Evolutionary conservation across 2,329 filamentous ascomycete genomes (phyloP), one percentile per base, ranked within the genome.

Genomic region (Microdochium nivale): DNA sequence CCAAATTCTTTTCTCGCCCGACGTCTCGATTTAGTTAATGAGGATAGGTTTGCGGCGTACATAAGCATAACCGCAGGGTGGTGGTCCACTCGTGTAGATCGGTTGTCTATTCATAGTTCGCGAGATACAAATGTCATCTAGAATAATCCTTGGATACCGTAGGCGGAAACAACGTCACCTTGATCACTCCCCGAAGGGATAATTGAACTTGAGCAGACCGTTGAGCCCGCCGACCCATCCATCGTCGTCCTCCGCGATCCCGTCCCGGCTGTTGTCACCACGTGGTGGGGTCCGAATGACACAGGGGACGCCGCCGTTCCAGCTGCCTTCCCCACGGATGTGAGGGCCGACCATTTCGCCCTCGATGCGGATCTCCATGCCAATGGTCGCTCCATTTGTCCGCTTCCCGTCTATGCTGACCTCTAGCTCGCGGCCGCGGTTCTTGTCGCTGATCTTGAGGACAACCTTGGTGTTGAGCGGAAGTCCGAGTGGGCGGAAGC

Each of bases 161-260:
- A n/a, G n/a, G n/a, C n/a, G n/a, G n/a, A n/a, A n/a, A n/a, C n/a
- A n/a, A n/a, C n/a, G n/a, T n/a, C 27, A 40, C 14, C 14, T 16
- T 5, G 7, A 16, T 44, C 40, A 44, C 61, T 87, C 86, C 1
- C 94, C 94, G 75, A 97, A 97, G 0, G 92, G 91, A 70, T 96
- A 89, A 67, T 99, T 99, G 67, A 97, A 99, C 72, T 99, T 99
- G 59, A 99, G 71, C 62, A 97, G 66, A 10, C 90, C 89, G 64
- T 96, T 99, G 63, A 99, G 70, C 0, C 94, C 92, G 1, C 92
- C 92, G 2, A 99, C 92, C 94, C 94, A 99, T 19, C 92, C 90
- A 67, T 97, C 92, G 61, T 96, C 90, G 47, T 85, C 80, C 56
- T 84, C 80, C 2, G 72, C 59, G 24, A 67, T 65, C 2, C 70